Evolutionary conservation across 1,139 yeast species (phyloP).

Genomic region (Diutina pseudorugosa): DNA sequence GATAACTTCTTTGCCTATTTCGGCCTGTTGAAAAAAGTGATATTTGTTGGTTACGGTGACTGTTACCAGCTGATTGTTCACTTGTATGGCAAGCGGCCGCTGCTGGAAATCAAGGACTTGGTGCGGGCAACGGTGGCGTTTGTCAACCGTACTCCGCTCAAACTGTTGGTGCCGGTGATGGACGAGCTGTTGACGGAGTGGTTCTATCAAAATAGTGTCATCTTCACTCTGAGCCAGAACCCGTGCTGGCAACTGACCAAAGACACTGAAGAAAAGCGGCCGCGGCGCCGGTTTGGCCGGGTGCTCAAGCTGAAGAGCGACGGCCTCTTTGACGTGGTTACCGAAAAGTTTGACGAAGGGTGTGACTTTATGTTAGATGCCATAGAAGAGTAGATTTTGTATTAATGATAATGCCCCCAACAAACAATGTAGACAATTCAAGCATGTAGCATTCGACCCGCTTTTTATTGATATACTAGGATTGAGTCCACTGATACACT

Average conservation of each 20-base stretch:
- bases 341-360: conserved; percentile 78
- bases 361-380: conserved; percentile 74
- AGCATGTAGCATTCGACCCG: no score
- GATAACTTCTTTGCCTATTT: conserved; percentile 80
- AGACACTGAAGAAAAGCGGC: conserved; percentile 42
- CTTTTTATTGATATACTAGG: no score
- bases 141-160: conserved; percentile 50
- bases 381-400: conserved; percentile 33
- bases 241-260: conserved; percentile 50
- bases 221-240: conserved; percentile 66
- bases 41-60: conserved; percentile 84
- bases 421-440: background rate
- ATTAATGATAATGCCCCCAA: background rate
- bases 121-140: conserved; percentile 69
- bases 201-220: conserved; percentile 78
- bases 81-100: conserved; percentile 67
- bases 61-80: conserved; percentile 83
- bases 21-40: conserved; percentile 50
- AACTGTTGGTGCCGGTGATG: conserved; percentile 72
- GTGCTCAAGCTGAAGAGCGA: conserved; percentile 64
- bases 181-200: conserved; percentile 87
- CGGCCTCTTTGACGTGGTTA: conserved; percentile 65
- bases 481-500: no score
- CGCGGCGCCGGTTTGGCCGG: conserved; percentile 83
- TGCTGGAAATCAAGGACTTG: conserved; percentile 40